Evolutionary conservation across 1,139 yeast genomes (phyloP), one percentile per base, ranked within the genome.

Genomic region (Waltiozyma sp.): DNA sequence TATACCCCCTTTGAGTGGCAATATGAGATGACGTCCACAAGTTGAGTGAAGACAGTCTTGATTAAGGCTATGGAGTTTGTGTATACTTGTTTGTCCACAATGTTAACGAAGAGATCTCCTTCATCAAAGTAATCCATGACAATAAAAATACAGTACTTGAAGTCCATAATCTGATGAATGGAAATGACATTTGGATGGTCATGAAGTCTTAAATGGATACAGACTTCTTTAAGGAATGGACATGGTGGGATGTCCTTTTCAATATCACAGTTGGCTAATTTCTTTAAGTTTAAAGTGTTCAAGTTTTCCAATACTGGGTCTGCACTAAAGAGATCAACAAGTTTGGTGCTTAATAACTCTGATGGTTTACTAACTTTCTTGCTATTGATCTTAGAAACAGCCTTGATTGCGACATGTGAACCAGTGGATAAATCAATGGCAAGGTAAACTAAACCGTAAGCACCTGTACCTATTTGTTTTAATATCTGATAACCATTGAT

Each of bases 101-200:
- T 87, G 44, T 86, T 80, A 37, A 77, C 72, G 61, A 87, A 88
- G 47, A 88, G 69, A 59, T 88, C 96, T 33, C 93, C 91, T 50
- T 78, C 83, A n/a, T 78, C 77, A 57, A 69, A 81, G 59, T 82
- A 83, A 56, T 88, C 96, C 88, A 88, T 79, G 9, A 86, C 70
- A 24, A 86, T 77, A 53, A 84, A 81, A 19, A 84, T 64, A 34
- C 77, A 70, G 37, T 69, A 63, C 36, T 69, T 72, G n/a, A 75
- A 63, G 46, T 73, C 77, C 44, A 76, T 64, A n/a, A 87, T 86
- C 51, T 80, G 76, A 56, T 80, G 81, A 41, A 88, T 79, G n/a
- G 85, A 73, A 24, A 81, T 73, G 24, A 88, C 72, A 56, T 83
- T 82, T 19, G 87, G 85, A 58, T 88, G 96, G 19, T 71, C 62